Evolutionary conservation across 148 eudicot genomes (phyloP).

Genomic region (Nepenthes gracilis): DNA sequence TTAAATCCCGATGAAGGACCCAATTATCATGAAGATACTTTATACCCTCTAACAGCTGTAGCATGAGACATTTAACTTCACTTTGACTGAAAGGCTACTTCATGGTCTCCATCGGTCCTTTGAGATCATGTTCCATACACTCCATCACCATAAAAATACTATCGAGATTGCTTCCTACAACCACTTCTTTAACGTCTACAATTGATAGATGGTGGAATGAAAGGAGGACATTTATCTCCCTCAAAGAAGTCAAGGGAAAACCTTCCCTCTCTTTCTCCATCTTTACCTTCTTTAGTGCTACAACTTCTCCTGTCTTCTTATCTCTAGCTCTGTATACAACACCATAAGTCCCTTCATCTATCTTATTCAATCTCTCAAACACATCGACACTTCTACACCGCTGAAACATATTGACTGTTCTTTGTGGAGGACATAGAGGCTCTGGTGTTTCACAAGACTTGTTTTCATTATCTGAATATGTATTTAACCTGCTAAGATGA

Average conservation of each 20-base stretch:
- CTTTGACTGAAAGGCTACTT: conserved; percentile 90
- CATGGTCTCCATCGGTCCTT: conserved; percentile 58
- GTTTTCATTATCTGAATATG: conserved; percentile 48
- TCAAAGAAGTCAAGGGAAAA: conserved; percentile 68
- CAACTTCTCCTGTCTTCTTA: conserved; percentile 76
- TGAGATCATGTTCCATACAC: conserved; percentile 53
- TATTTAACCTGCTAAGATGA: conserved; percentile 38
- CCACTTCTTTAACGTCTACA: conserved; percentile 93
- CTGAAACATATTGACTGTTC: conserved; percentile 82
- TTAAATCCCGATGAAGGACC: conserved; percentile 91
- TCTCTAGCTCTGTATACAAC: conserved; percentile 49
- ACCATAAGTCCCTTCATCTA: no score
- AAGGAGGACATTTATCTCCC: conserved; percentile 84
- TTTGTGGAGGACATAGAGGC: conserved; percentile 37
- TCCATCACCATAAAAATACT: conserved; percentile 95
- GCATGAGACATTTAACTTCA: conserved; percentile 94
- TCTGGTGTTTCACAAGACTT: conserved; percentile 39
- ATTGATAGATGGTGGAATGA: conserved; percentile 68
- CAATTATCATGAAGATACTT: conserved; percentile 93
- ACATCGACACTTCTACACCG: conserved; percentile 97
- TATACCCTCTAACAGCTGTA: conserved; percentile 70
- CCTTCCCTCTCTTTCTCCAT: conserved; percentile 93
- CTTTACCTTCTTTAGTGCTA: conserved; percentile 86
- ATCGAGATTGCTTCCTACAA: conserved; percentile 65
- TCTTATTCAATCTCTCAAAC: conserved; percentile 48